These are phyloP conservation scores for Sarocladium brachiariae DNA, from an alignment of 2,329 filamentous ascomycete genomes.

Conservation along the genomic window DNA sequence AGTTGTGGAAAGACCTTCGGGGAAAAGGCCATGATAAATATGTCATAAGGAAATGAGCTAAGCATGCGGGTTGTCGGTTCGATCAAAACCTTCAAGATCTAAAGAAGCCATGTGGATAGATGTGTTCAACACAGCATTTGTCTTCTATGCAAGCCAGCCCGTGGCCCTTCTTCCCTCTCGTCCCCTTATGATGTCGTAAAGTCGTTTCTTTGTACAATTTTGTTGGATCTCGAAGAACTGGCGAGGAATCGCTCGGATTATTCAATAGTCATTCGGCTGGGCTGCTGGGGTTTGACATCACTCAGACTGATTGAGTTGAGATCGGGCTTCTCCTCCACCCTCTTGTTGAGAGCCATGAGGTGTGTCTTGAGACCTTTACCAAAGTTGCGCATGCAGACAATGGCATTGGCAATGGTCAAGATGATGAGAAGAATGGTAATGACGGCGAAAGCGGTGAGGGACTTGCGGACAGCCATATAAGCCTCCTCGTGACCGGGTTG, in stretches of 20 bases:
- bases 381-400: conserved; percentile 87
- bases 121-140: conserved; percentile 11
- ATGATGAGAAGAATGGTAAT: conserved; percentile 87
- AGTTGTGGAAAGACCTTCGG: neutral
- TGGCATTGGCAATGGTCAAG: conserved; percentile 79
- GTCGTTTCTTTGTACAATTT: conserved; percentile 29
- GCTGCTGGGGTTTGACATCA: conserved; percentile 48
- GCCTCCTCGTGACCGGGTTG: conserved; percentile 48
- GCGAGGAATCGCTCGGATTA: conserved; percentile 23
- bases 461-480: conserved; percentile 75
- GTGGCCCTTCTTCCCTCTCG: neutral
- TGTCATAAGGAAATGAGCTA: too few relatives aligned
- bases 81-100: neutral
- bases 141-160: conserved; percentile 12
- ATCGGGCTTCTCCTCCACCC: conserved; percentile 48
- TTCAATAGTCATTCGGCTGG: conserved; percentile 57
- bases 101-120: neutral
- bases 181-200: conserved; percentile 24
- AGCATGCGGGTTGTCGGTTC: neutral
- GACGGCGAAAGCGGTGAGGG: conserved; percentile 86
- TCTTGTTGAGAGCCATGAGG: conserved; percentile 49
- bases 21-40: too few relatives aligned
- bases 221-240: conserved; percentile 1
- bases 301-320: conserved; percentile 48
- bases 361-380: conserved; percentile 83